Conservation (phyloP, 108 stramenopile genomes). For the Fragilariopsis cylindrus region DNA sequence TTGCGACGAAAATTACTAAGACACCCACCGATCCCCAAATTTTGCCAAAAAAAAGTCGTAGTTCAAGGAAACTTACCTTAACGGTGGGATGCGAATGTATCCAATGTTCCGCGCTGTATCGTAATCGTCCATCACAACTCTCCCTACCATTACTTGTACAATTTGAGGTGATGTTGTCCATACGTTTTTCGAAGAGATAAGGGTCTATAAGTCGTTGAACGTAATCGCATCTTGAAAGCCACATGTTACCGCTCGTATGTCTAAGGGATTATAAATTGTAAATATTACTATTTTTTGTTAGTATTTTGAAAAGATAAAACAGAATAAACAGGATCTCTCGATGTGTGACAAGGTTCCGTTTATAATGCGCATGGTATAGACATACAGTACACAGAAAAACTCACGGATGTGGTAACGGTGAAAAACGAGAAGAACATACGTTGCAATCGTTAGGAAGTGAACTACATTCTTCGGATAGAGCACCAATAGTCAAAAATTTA, state of each 20-base stretch:
- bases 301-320: no score
- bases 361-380: no score
- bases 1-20: no score
- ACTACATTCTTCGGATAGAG: constrained; percentile 15
- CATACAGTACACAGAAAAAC: no score
- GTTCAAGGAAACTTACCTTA: not conserved
- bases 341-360: no score
- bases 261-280: no score
- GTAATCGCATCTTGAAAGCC: constrained; percentile 16
- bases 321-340: no score
- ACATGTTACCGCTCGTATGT: constrained; percentile 22
- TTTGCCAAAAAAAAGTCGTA: not conserved
- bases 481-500: constrained; percentile 7
- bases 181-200: not conserved
- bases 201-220: constrained; percentile 14
- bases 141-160: not conserved
- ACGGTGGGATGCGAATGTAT: constrained; percentile 17
- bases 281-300: no score
- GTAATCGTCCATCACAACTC: not conserved
- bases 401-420: not conserved
- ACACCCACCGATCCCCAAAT: no score
- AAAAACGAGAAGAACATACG: constrained; percentile 21
- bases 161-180: not conserved
- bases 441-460: not conserved
- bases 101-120: constrained; percentile 24